These are phyloP conservation scores for Xylariomycetidae sp. DNA, from an alignment of 2,329 filamentous ascomycete genomes.

Conservation along the genomic window DNA sequence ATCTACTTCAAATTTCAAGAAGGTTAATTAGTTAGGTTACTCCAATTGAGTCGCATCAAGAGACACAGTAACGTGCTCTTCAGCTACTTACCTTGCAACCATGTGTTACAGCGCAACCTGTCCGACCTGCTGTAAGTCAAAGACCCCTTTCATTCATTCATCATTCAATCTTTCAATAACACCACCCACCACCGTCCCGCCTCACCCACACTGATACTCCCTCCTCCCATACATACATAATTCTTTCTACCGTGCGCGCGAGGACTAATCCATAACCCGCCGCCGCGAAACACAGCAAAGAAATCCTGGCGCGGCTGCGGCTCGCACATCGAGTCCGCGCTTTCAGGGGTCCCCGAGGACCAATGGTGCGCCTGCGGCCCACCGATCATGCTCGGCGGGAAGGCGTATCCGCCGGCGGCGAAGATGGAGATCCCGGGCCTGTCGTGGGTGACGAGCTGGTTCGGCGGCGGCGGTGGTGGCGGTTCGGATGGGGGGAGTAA, in stretches of 20 bases:
- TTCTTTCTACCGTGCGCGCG: too few species aligned
- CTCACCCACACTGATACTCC: too few species aligned
- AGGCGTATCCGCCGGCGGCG: slow-evolving; percentile 41
- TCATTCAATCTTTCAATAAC: too few species aligned
- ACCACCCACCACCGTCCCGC: too few species aligned
- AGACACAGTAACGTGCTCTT: too few species aligned
- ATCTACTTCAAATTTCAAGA: too few species aligned
- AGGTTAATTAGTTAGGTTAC: too few species aligned
- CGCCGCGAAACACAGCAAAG: slow-evolving; percentile 35
- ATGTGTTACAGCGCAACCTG: slow-evolving; percentile 24
- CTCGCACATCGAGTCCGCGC: slow-evolving; percentile 40
- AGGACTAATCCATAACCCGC: too few species aligned
- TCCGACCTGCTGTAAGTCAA: slow-evolving; percentile 16
- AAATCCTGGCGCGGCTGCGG: slow-evolving; percentile 47
- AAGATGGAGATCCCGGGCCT: slow-evolving; percentile 34
- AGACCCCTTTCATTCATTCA: too few species aligned
- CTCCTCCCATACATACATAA: too few species aligned
- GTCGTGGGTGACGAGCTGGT: slow-evolving; percentile 31
- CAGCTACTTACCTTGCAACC: slow-evolving; percentile 1
- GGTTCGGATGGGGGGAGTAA: slow-evolving; percentile 3
- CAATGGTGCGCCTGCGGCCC: slow-evolving; percentile 46
- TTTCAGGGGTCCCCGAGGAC: slow-evolving; percentile 37
- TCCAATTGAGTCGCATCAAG: too few species aligned
- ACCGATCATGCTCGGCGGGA: slow-evolving; percentile 37
- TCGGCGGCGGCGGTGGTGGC: slow-evolving; percentile 16